Base-by-base conservation (phyloP, 2,329 filamentous ascomycete genomes). In the Aureobasidium sp. region DNA sequence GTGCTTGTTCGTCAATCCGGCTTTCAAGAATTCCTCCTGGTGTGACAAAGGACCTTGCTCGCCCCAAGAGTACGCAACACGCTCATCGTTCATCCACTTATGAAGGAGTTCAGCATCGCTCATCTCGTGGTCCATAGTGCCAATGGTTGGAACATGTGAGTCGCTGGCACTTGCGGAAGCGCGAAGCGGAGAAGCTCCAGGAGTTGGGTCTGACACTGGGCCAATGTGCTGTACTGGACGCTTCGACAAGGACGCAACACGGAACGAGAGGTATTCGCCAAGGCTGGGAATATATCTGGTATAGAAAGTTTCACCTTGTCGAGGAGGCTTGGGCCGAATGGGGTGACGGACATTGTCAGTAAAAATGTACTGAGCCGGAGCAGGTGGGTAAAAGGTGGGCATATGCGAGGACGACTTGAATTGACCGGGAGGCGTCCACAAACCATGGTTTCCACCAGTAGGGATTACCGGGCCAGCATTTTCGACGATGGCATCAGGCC, bases 271-370 rank as follows among this genome's bases (percentile, higher is more conserved):
- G 65, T 92, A 96, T 70, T 95, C 89, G 6, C 83, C 83, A 1
- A 92, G 77, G 49, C 87, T 93, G 0, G 90, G 90, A 17, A 97
- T 79, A 71, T 87, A 96, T 58, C 94, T 87, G 0, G 86, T 87
- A 72, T 99, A 99, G 68, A 99, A 93, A 0, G 89, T 84, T 68
- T 96, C 90, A 15, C 91, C 91, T 79, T 95, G 91, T 2, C 89
- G 85, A 1, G 91, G 90, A 0, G 93, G 91, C 70, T 95, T 96
- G 1, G 90, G 88, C 0, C 94, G 85, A 43, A 95, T 78, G 0
- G 94, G 94, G 69, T 99, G 94, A 0, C 91, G 86, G 47, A 92
- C 78, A 62, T 86, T 83, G 70, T 90, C 85, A 2, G 89, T 92
- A 63, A 88, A 85, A 4, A 82, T 86, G 71, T 93, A 96, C 66